phyloP scores from a whole-genome alignment of 805 yeast genomes.

The Saccharomyces eubayanus region DNA sequence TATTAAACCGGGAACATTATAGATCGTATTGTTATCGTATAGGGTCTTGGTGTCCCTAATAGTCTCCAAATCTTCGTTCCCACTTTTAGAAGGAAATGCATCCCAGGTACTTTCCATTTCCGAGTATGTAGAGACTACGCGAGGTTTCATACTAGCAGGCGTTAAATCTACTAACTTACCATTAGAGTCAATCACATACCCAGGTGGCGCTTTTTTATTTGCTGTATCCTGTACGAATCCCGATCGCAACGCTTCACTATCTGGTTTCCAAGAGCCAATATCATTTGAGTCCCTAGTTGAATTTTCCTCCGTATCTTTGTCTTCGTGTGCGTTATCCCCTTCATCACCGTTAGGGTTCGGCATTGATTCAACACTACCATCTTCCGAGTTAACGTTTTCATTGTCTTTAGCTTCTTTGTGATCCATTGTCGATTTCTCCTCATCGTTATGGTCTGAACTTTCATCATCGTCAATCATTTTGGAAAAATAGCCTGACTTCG shows the following conservation, averaged over 20 bases:
- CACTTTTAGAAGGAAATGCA: constrained; percentile 27
- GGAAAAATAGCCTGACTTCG: constrained; percentile 23
- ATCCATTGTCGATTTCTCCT: not conserved
- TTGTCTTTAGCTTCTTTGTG: constrained; percentile 1
- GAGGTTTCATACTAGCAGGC: constrained; percentile 25
- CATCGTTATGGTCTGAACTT: not conserved
- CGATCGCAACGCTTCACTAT: constrained; percentile 35
- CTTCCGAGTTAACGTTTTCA: constrained; percentile 8
- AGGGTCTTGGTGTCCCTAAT: constrained; percentile 29
- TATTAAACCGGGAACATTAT: constrained; percentile 30
- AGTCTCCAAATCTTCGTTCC: constrained; percentile 24
- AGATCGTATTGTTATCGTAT: constrained; percentile 30
- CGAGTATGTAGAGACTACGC: constrained; percentile 26
- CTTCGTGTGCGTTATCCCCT: not conserved
- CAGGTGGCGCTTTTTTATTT: constrained; percentile 31
- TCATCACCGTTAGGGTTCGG: not conserved
- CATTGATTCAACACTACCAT: not conserved
- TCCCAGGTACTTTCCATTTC: constrained; percentile 31
- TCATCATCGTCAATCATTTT: constrained; percentile 14
- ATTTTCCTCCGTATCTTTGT: constrained; percentile 3
- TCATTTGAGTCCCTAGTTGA: constrained; percentile 22
- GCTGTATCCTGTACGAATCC: constrained; percentile 35
- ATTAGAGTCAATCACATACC: constrained; percentile 26
- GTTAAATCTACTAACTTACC: constrained; percentile 28
- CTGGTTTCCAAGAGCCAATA: constrained; percentile 44